Evolutionary conservation across 495 filamentous ascomycete species (phyloP).

Genomic region (Talaromyces adpressus): DNA sequence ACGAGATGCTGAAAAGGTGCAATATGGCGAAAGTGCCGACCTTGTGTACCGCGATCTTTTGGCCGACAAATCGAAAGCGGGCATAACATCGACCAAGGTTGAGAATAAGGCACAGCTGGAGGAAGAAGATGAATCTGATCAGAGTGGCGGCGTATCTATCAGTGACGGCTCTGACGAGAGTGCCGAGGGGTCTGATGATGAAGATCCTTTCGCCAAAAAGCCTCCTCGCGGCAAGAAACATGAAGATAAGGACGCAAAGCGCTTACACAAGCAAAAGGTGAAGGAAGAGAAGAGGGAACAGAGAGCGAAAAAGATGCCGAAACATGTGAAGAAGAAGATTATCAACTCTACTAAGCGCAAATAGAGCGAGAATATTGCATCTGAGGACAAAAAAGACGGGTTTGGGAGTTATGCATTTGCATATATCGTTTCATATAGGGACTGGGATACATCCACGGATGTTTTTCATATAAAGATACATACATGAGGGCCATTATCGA

Average conservation of each 20-base stretch:
- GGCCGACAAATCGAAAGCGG: conserved; percentile 48
- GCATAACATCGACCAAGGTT: neutral
- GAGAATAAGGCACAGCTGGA: conserved; percentile 22
- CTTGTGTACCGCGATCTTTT: conserved; percentile 78
- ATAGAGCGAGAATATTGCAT: neutral
- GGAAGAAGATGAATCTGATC: conserved; percentile 38
- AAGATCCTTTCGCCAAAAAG: conserved; percentile 53
- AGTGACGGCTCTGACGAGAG: conserved; percentile 35
- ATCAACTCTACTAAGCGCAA: conserved; percentile 35
- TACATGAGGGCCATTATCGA: neutral
- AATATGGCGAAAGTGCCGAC: conserved; percentile 59
- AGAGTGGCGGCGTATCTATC: conserved; percentile 37
- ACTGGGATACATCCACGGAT: neutral
- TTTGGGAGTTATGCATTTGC: neutral
- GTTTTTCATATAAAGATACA: neutral
- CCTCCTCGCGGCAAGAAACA: conserved; percentile 80
- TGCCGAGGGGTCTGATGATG: conserved; percentile 20
- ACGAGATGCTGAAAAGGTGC: conserved; percentile 73
- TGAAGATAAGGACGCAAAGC: conserved; percentile 85
- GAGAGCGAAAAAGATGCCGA: conserved; percentile 90
- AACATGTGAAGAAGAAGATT: conserved; percentile 82
- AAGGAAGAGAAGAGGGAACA: conserved; percentile 93
- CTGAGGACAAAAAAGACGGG: neutral
- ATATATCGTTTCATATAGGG: neutral
- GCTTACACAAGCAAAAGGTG: conserved; percentile 79